Percentiles rank a stretch among this genome's conserved stretches.
Conservation (phyloP, 1,284 basidiomycete genomes). For the Boletus smithii region DNA sequence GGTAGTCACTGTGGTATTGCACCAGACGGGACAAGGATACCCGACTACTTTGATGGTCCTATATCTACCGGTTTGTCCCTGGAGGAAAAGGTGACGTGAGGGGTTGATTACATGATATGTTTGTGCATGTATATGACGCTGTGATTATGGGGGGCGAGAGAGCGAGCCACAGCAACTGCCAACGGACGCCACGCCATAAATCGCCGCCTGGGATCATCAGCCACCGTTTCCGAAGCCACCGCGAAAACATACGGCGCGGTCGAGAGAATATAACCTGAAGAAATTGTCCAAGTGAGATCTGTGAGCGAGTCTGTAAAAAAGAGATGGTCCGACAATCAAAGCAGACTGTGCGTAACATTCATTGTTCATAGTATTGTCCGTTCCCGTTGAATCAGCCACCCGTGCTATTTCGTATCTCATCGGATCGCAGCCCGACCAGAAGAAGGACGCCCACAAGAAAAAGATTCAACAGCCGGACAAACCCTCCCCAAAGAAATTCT, state of each 20-base stretch:
- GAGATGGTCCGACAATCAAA: conserved; percentile 34
- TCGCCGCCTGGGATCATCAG: conserved; percentile 29
- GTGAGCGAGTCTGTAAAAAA: conserved; percentile 17
- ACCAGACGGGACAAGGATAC: conserved; percentile 54
- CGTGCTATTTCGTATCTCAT: conserved; percentile 5
- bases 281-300: conserved; percentile 14
- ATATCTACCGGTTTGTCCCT: not conserved
- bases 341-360: conserved; percentile 34
- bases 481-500: conserved; percentile 38
- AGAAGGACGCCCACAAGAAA: conserved; percentile 47
- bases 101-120: conserved; percentile 24
- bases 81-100: too few relatives aligned
- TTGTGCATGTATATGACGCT: conserved; percentile 20
- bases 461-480: conserved; percentile 33
- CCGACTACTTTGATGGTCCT: conserved; percentile 30
- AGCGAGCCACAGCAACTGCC: conserved; percentile 17
- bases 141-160: not conserved
- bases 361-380: conserved; percentile 9
- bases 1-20: conserved; percentile 57
- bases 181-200: conserved; percentile 28
- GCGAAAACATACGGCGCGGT: conserved; percentile 11
- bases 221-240: conserved; percentile 23
- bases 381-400: conserved; percentile 25
- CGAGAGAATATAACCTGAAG: conserved; percentile 8
- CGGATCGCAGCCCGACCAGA: conserved; percentile 41